Evolutionary conservation across 106 monocot genomes (phyloP).

Genomic region (Dendrobium nobile): DNA sequence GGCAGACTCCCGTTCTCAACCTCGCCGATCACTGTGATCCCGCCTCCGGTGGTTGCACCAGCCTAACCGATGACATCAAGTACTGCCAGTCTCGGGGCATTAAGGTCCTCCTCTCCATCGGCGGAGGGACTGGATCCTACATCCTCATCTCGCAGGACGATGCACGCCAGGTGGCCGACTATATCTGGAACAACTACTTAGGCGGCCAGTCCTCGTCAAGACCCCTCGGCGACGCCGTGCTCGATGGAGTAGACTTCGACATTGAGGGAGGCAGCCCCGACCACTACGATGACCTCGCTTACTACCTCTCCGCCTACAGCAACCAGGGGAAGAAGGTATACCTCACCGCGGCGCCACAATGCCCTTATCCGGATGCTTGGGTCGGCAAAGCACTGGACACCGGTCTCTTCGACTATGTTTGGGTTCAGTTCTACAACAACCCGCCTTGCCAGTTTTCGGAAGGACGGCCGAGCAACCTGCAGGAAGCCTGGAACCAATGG

Average conservation of each 20-base stretch:
- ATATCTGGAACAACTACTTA: constrained; percentile 18
- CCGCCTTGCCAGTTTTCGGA: constrained; percentile 10
- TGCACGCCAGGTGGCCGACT: constrained; percentile 6
- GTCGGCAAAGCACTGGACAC: constrained; percentile 14
- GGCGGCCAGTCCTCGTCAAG: constrained; percentile 14
- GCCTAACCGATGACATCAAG: constrained; percentile 10
- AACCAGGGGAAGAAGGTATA: constrained; percentile 10
- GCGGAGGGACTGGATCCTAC: constrained; percentile 14
- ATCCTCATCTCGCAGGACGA: constrained; percentile 8
- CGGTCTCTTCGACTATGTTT: constrained; percentile 15
- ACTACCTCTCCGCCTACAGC: constrained; percentile 9
- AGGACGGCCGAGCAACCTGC: not conserved
- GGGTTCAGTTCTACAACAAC: constrained; percentile 19
- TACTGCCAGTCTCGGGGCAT: constrained; percentile 14
- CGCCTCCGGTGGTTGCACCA: constrained; percentile 1
- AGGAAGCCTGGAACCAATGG: constrained; percentile 22
- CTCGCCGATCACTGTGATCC: constrained; percentile 16
- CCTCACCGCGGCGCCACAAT: constrained; percentile 23
- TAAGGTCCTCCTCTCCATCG: constrained; percentile 26
- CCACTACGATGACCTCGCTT: constrained; percentile 10
- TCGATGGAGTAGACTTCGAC: constrained; percentile 24
- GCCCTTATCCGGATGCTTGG: constrained; percentile 23
- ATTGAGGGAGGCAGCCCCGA: constrained; percentile 12
- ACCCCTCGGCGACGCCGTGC: constrained; percentile 25
- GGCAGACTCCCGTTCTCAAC: constrained; percentile 8